Percentiles rank a stretch among this genome's conserved stretches.
phyloP scores from a whole-genome alignment of 495 filamentous ascomycete genomes.

The Hypoxylon subgilvum region DNA sequence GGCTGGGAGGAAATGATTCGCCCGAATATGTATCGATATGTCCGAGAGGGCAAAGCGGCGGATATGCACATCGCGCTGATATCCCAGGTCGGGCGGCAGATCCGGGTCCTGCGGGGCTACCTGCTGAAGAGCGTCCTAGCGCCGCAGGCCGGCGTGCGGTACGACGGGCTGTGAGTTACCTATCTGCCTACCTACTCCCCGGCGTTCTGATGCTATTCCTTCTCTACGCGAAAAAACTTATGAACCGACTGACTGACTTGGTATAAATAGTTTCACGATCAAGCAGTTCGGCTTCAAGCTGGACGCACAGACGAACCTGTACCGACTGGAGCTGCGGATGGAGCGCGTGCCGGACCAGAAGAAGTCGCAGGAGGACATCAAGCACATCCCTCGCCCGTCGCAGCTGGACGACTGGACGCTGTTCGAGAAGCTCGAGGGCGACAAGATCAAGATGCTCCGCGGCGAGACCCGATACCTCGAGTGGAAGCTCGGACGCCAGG shows the following conservation, averaged over 20 bases:
- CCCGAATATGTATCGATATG: conserved; percentile 42
- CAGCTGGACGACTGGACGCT: conserved; percentile 56
- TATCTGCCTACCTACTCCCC: neutral
- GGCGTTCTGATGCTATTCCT: neutral
- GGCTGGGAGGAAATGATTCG: conserved; percentile 49
- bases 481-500: conserved; percentile 38
- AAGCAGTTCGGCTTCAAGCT: conserved; percentile 47
- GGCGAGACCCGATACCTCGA: conserved; percentile 38
- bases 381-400: conserved; percentile 48
- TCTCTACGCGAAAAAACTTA: neutral
- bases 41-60: conserved; percentile 37
- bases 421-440: conserved; percentile 48
- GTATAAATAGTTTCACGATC: conserved; percentile 33
- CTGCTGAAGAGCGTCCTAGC: conserved; percentile 51
- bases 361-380: conserved; percentile 38
- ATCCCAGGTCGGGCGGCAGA: conserved; percentile 44
- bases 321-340: conserved; percentile 46
- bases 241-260: neutral
- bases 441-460: conserved; percentile 37
- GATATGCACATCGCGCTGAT: conserved; percentile 51
- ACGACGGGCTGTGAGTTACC: conserved; percentile 56
- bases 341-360: conserved; percentile 44
- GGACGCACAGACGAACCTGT: conserved; percentile 35
- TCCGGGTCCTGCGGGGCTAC: conserved; percentile 53
- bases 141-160: conserved; percentile 53